Evolutionary conservation across 306 rosid genomes (phyloP).

Genomic region (Lathyrus tuberosus): DNA sequence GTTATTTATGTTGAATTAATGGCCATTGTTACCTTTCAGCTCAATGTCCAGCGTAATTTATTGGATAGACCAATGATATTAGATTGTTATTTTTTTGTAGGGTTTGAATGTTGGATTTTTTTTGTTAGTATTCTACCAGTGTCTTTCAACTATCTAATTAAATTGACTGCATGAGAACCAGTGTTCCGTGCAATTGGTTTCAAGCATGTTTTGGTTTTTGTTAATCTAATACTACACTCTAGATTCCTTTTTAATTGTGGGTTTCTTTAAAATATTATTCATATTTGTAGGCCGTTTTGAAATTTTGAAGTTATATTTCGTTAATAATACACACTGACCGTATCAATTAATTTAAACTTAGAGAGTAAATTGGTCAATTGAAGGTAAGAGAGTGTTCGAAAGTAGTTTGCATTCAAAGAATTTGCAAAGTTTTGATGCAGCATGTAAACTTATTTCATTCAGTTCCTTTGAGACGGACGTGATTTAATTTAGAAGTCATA

Average conservation of each 20-base stretch:
- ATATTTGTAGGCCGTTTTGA: background rate
- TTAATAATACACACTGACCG: background rate
- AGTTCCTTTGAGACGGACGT: background rate
- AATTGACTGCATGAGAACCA: no score
- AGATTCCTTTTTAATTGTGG: background rate
- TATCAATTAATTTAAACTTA: background rate
- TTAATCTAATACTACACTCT: no score
- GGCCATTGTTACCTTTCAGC: conserved; percentile 35
- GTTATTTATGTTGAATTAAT: conserved; percentile 31
- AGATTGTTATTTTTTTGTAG: no score
- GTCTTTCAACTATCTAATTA: no score
- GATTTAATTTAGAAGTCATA: conserved; percentile 4
- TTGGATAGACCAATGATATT: no score
- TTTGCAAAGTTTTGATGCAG: conserved; percentile 13
- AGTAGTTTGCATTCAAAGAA: conserved; percentile 24
- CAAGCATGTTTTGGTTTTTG: no score
- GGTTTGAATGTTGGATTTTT: conserved; percentile 25
- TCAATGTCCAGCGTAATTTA: conserved; percentile 27
- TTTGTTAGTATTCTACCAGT: conserved; percentile 12
- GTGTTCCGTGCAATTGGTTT: no score
- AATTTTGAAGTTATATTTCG: background rate
- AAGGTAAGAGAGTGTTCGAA: background rate
- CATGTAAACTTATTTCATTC: background rate
- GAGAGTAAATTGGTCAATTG: background rate
- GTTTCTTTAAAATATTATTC: background rate